Evolutionary conservation across 768 basidiomycete species (phyloP), one percentile per base, ranked within the genome.

Genomic region (Tricholoma saponaceum): DNA sequence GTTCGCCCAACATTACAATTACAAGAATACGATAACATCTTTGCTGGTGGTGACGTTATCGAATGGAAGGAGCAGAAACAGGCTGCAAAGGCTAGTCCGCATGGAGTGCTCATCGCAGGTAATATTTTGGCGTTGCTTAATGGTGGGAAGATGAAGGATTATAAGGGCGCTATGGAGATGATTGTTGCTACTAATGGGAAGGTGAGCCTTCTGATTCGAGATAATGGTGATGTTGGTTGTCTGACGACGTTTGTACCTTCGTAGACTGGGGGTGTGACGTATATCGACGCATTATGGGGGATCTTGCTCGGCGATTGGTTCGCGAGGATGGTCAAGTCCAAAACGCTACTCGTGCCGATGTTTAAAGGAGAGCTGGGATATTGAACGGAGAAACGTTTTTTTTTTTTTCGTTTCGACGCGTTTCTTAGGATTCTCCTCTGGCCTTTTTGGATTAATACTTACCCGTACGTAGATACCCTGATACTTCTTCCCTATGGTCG

Each of bases 61-160:
- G 83, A 86, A 35, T 85, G 80, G 77, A 58, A 72, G 1, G 87
- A 89, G 66, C 83, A 88, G 67, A 89, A 89, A 63, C 85, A 78
- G 51, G 67, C 71, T 0, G 67, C 64, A 13, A 88, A 89, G 65
- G 70, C 73, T 0, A 22, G 54, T 3, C 65, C 62, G 4, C 88
- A 90, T 56, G 76, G 72, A 0, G 58, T 56, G 1, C 61, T 87
- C 33, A 72, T 82, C 28, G 75, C 70, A 1, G 69, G 73, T 25
- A 90, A 90, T 57, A 68, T 87, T 13, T 44, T 82, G 0, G 68
- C 70, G 18, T 66, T 80, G 55, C 69, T 87, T 47, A 67, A 67
- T 13, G 77, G 58, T 53, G 63, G 59, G 35, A 62, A 67, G 1
- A 55, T 67, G 62, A 75, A 73, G 35, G 62, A 68, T 30, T 86